phyloP scores from a whole-genome alignment of 2,329 filamentous ascomycete genomes.

The Epichloe aotearoae region DNA sequence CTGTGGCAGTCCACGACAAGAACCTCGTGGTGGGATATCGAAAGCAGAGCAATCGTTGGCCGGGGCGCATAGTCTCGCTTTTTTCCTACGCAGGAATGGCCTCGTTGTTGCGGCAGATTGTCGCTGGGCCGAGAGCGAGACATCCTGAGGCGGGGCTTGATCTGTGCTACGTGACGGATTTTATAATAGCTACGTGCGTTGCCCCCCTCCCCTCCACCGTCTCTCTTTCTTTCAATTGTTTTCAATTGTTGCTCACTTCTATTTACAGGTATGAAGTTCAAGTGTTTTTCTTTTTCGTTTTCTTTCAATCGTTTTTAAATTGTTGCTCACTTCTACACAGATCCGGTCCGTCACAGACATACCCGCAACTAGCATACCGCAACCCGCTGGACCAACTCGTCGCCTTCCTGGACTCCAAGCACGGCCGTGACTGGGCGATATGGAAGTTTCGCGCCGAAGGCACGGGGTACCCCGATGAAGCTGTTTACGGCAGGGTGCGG shows the following conservation, averaged over 20 bases:
- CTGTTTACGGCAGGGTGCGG: conserved; percentile 71
- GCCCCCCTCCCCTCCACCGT: not conserved
- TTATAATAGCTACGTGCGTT: conserved; percentile 50
- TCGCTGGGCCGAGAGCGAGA: conserved; percentile 71
- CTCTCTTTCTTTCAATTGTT: not conserved
- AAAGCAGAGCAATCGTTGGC: too few relatives aligned
- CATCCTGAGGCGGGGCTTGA: conserved; percentile 84
- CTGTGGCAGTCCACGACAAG: too few relatives aligned
- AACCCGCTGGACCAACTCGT: conserved; percentile 84
- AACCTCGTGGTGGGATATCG: too few relatives aligned
- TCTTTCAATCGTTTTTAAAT: not conserved
- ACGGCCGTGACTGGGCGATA: conserved; percentile 77
- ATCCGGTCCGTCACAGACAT: conserved; percentile 79
- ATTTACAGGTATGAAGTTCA: too few relatives aligned
- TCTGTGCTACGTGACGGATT: conserved; percentile 87
- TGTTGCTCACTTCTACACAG: too few relatives aligned
- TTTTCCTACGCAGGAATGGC: conserved; percentile 34
- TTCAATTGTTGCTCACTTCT: too few relatives aligned
- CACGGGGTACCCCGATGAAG: conserved; percentile 83
- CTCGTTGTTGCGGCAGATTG: conserved; percentile 76
- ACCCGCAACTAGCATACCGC: conserved; percentile 83
- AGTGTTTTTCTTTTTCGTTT: too few relatives aligned
- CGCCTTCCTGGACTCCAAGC: conserved; percentile 73
- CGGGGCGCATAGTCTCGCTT: too few relatives aligned
- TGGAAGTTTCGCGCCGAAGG: conserved; percentile 98